Conservation (phyloP, 2,329 filamentous ascomycete species). For the Aspergillus calidoustus region DNA sequence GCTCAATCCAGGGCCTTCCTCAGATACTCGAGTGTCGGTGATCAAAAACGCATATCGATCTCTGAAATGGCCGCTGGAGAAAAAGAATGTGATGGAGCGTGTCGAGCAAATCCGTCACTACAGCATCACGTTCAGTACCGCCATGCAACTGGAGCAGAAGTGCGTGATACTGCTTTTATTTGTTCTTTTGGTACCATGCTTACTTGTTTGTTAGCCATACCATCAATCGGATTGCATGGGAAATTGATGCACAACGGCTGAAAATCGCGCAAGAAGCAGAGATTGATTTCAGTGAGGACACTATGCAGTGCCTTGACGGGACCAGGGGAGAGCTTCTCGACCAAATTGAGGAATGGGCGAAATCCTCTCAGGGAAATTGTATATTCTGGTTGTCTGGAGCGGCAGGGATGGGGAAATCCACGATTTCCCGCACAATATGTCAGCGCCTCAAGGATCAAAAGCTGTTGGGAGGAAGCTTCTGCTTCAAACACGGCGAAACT, state of each 20-base stretch:
- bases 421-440: neutral
- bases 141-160: too few species aligned
- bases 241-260: neutral
- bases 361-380: neutral
- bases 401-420: neutral
- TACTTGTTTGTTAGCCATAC: too few species aligned
- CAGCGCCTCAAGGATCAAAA: neutral
- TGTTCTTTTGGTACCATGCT: too few species aligned
- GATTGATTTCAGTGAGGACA: neutral
- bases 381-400: neutral
- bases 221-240: too few species aligned
- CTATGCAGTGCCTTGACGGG: neutral
- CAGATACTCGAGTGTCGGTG: neutral
- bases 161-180: too few species aligned
- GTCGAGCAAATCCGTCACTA: too few species aligned
- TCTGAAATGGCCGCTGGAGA: too few species aligned
- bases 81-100: too few species aligned
- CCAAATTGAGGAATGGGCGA: neutral
- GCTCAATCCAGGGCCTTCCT: neutral
- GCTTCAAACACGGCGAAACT: conserved; percentile 50
- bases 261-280: neutral
- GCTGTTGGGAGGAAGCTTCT: conserved; percentile 38
- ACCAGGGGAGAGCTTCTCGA: neutral
- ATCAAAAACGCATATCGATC: too few species aligned
- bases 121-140: too few species aligned